Evolutionary conservation across 2,329 filamentous ascomycete genomes (phyloP).

Genomic region (Pseudonectria buxi): DNA sequence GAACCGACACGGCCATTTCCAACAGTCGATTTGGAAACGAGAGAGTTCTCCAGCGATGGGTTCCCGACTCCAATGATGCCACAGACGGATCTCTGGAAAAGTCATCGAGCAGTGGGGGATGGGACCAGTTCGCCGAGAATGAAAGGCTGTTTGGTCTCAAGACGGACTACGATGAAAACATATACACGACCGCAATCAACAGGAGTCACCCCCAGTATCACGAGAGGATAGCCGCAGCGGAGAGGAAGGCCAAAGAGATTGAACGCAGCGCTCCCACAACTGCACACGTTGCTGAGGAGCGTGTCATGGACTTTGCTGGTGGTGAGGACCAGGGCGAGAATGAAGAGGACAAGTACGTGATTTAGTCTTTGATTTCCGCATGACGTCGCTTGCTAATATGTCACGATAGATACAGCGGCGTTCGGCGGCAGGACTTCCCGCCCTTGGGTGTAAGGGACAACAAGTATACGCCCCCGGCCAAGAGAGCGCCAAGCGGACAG

Average conservation of each 20-base stretch:
- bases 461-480: slow-evolving; percentile 87
- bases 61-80: slow-evolving; percentile 56
- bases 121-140: slow-evolving; percentile 95
- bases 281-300: slow-evolving; percentile 83
- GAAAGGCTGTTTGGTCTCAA: slow-evolving; percentile 80
- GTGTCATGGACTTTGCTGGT: slow-evolving; percentile 62
- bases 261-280: slow-evolving; percentile 69
- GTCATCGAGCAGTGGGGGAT: slow-evolving; percentile 43
- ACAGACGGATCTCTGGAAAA: slow-evolving; percentile 67
- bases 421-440: slow-evolving; percentile 68
- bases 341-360: slow-evolving; percentile 81
- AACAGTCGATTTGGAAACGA: slow-evolving; percentile 63
- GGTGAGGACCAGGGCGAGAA: slow-evolving; percentile 62
- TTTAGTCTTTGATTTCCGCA: not conserved
- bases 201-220: slow-evolving; percentile 76
- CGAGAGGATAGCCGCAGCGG: slow-evolving; percentile 69
- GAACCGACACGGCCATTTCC: slow-evolving; percentile 84
- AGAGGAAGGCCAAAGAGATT: slow-evolving; percentile 83
- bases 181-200: slow-evolving; percentile 90
- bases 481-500: slow-evolving; percentile 69
- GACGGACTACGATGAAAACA: slow-evolving; percentile 87
- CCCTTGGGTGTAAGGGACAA: slow-evolving; percentile 53
- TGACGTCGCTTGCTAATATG: slow-evolving; percentile 11
- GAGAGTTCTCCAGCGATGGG: slow-evolving; percentile 75
- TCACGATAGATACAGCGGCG: slow-evolving; percentile 72